A percentile compares a stretch with the other conserved stretches of the same genome.
phyloP scores from a whole-genome alignment of 139 green algal genomes.

The Tetradesmus lagerheimii region DNA sequence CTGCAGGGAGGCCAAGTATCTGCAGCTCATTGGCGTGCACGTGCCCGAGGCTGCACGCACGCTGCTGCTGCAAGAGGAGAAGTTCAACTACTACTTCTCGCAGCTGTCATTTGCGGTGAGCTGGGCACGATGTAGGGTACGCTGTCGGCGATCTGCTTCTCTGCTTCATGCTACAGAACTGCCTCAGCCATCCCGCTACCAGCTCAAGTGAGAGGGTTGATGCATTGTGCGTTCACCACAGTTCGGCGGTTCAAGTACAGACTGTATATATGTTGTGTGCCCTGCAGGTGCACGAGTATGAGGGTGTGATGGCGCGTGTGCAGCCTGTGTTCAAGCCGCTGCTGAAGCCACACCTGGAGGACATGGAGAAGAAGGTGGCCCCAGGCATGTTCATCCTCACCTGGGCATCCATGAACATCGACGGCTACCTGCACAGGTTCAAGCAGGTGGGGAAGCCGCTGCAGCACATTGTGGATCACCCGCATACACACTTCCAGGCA shows the following conservation, averaged over 20 bases:
- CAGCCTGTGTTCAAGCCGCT: slow-evolving; percentile 79
- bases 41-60: slow-evolving; percentile 86
- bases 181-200: too few species aligned
- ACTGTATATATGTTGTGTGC: background rate
- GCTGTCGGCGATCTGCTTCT: too few species aligned
- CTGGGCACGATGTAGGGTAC: too few species aligned
- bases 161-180: too few species aligned
- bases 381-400: slow-evolving; percentile 87
- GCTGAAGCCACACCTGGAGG: slow-evolving; percentile 87
- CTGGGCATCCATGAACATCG: slow-evolving; percentile 95
- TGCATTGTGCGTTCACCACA: too few species aligned
- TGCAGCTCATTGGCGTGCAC: slow-evolving; percentile 87
- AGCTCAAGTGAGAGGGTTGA: too few species aligned
- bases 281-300: slow-evolving; percentile 67
- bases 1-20: slow-evolving; percentile 85
- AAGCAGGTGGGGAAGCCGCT: slow-evolving; percentile 73
- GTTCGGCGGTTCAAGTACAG: too few species aligned
- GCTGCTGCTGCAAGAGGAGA: slow-evolving; percentile 83
- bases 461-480: background rate
- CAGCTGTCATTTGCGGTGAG: slow-evolving; percentile 75
- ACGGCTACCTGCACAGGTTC: slow-evolving; percentile 92
- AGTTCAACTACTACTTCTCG: slow-evolving; percentile 91
- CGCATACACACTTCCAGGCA: background rate
- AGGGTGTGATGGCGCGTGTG: slow-evolving; percentile 69
- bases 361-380: slow-evolving; percentile 89